These are phyloP conservation scores for Aspergillus luchuensis DNA, from an alignment of 2,329 filamentous ascomycete genomes.

Conservation along the genomic window DNA sequence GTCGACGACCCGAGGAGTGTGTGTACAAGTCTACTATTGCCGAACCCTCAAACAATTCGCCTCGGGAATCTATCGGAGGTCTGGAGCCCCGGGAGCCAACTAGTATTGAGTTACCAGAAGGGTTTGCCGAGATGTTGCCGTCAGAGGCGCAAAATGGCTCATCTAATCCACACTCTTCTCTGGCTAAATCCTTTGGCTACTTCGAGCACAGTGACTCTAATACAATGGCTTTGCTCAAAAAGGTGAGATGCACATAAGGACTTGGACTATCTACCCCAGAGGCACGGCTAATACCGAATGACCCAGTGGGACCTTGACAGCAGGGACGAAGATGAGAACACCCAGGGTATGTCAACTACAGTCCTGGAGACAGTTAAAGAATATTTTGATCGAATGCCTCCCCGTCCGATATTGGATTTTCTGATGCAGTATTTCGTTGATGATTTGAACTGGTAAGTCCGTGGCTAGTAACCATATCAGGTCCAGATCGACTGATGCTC, in stretches of 20 bases:
- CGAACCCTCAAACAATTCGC: neutral
- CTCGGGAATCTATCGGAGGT: neutral
- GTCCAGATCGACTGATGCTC: no score
- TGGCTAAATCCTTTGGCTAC: conserved; percentile 12
- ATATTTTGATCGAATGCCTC: neutral
- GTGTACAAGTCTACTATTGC: neutral
- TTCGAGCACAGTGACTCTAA: conserved; percentile 14
- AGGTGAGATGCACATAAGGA: neutral
- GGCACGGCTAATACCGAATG: no score
- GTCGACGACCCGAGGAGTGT: conserved; percentile 13
- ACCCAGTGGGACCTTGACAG: no score
- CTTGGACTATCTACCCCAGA: no score
- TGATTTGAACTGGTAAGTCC: conserved; percentile 10
- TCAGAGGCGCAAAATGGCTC: neutral
- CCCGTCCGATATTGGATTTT: conserved; percentile 5
- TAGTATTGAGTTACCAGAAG: neutral
- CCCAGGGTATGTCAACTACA: neutral
- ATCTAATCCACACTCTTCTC: neutral
- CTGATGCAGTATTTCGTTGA: conserved; percentile 9
- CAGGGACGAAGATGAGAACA: no score
- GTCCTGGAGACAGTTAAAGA: neutral
- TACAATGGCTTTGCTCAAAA: conserved; percentile 6
- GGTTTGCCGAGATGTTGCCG: neutral
- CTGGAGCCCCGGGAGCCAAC: neutral
- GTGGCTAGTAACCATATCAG: no score